Base-by-base conservation (phyloP, 2,329 filamentous ascomycete genomes). In the Aspergillus terreus region DNA sequence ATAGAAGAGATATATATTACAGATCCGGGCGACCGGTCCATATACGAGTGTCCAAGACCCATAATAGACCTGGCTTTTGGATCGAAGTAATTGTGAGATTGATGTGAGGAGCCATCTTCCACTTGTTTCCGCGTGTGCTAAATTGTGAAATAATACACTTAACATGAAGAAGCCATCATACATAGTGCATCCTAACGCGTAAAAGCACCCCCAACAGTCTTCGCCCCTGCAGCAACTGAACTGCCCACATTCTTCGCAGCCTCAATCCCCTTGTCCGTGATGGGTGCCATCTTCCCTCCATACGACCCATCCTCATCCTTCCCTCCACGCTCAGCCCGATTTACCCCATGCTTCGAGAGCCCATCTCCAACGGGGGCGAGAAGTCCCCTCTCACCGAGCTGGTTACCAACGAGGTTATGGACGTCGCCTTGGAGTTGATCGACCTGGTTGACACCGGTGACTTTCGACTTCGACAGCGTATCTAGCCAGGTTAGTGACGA, bases 341-440 rank as follows among this genome's bases (percentile, higher is more conserved):
- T 81, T 52, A 81, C 68, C 9, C 78, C 79, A 54, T 82, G 78
- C 58, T 80, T 80, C 12, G 73, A 76, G 1, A 70, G 55, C 1
- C 68, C 52, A 48, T 82, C 76, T 45, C 79, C 79, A 21, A 78
- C 61, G 2, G 78, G 77, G 49, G 78, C 74, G 1, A 76, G 68
- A 9, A 81, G 60, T 1, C 79, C 78, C 33, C 76, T 78, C 56
- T 80, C 71, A 38, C 79, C 78, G 11, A 82, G 56, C 56, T 80
- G 78, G 32, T 75, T 76, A n/a, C 68, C 70, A 25, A 76, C 72
- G 30, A 77, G 67, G 56, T 74, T 71, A 65, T 79, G 70, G 46
- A 77, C 72, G 56, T 73, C 76, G 60, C 78, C 78, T 69, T 81
- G 79, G 12, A 79, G 62, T 46, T 71, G 76, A 62, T 81, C 77